Base-by-base conservation (phyloP, 2,329 filamentous ascomycete genomes). In the Gnomoniopsis smithogilvyi region DNA sequence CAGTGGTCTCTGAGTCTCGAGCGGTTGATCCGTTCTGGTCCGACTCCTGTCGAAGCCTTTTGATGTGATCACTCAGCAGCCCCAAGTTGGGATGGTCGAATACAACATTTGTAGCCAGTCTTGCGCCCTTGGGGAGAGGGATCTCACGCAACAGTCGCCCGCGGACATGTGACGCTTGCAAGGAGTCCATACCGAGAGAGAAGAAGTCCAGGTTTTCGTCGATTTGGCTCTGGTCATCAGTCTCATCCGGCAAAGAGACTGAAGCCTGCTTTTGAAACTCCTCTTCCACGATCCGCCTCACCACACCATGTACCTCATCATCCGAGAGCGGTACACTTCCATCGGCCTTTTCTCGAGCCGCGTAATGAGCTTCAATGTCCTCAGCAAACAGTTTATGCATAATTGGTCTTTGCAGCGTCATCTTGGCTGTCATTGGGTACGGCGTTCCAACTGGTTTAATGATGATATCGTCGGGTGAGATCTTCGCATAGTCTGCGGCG, bases 351-450 rank as follows among this genome's bases (percentile, higher is more conserved):
- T 58, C 56, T 21, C 49, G 51, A 15, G 50, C 33, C 6, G 56
- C 57, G 57, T 84, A 84, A 2, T 74, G 71, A 3, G 66, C 64
- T n/a, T 79, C 73, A 45, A 85, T 84, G 15, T 76, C 66, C 0
- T 74, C 65, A 12, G 74, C 72, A 56, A 83, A 84, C 30, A 76
- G 69, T 48, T 71, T 70, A 63, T 84, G 82, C 8, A 80, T 74
- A 19, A 76, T 75, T 3, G 77, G 77, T 2, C 82, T 76, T 52
- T 85, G 84, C 57, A 82, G 76, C 0, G 80, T 85, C 3, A 80
- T 80, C 66, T 86, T 85, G 60, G 85, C 83, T 0, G 83, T 85
- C 43, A 68, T 70, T 1, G 62, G 62, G 8, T 33, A 50, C 30
- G 47, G 47, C 30, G 47, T 50, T 24, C 19, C 24, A 11, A 26